Evolutionary conservation across 768 basidiomycete genomes (phyloP).

Genomic region (Pleurotus sapidus): DNA sequence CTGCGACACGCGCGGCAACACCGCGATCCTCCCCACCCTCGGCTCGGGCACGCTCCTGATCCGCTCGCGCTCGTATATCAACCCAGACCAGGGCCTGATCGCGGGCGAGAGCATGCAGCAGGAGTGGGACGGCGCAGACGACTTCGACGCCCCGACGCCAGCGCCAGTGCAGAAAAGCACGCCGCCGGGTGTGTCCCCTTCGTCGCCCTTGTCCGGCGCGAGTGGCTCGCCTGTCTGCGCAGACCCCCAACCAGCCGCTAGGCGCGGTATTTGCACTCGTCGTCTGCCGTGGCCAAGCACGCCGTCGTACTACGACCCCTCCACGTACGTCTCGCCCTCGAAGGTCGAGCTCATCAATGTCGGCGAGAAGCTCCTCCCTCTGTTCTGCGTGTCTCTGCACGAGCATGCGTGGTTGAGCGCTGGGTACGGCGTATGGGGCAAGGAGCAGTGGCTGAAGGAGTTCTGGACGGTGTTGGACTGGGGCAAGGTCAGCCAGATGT

Average conservation of each 20-base stretch:
- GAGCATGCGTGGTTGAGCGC: constrained; percentile 87
- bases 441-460: constrained; percentile 78
- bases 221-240: constrained; percentile 24
- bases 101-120: constrained; percentile 12
- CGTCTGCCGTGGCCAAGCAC: background rate
- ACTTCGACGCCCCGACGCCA: constrained; percentile 14
- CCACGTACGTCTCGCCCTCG: background rate
- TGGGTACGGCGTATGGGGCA: constrained; percentile 89
- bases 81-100: constrained; percentile 13
- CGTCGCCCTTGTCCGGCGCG: constrained; percentile 43
- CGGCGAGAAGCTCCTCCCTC: constrained; percentile 64
- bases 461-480: constrained; percentile 88
- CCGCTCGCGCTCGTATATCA: constrained; percentile 46
- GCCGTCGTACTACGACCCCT: constrained; percentile 8
- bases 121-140: background rate
- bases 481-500: constrained; percentile 50
- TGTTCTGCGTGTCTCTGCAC: constrained; percentile 77
- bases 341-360: constrained; percentile 26
- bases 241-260: constrained; percentile 26
- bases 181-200: constrained; percentile 27
- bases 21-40: constrained; percentile 80
- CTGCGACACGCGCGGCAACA: constrained; percentile 54
- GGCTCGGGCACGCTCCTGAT: constrained; percentile 88
- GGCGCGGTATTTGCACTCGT: constrained; percentile 22
- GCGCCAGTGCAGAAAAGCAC: constrained; percentile 20